A percentile compares a stretch with the other conserved stretches of the same genome.
Conservation (phyloP, 148 eudicot species). For the Vaccinium corymbosum region DNA sequence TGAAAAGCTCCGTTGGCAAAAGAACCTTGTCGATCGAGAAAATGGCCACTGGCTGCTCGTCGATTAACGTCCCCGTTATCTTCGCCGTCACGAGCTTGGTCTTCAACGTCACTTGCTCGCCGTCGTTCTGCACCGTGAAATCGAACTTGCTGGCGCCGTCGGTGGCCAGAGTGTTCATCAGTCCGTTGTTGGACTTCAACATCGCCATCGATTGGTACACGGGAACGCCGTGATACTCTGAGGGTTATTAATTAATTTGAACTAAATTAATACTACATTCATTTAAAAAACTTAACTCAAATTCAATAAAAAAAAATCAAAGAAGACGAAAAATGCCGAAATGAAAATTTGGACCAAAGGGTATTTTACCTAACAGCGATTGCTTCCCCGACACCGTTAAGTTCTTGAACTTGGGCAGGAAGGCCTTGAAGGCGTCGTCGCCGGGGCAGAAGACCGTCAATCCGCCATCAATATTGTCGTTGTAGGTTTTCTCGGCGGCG, state of each 20-base stretch:
- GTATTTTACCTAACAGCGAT: constrained; percentile 33
- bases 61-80: constrained; percentile 58
- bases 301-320: neutral
- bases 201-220: constrained; percentile 53
- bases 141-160: constrained; percentile 71
- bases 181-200: constrained; percentile 78
- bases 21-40: constrained; percentile 63
- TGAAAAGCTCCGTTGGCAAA: constrained; percentile 69
- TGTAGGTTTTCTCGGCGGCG: constrained; percentile 49
- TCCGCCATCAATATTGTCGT: constrained; percentile 62
- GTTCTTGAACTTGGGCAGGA: constrained; percentile 65
- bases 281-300: too few relatives aligned
- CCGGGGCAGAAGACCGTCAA: constrained; percentile 70
- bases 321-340: neutral
- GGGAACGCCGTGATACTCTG: constrained; percentile 72
- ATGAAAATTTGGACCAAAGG: neutral
- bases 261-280: too few relatives aligned
- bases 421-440: constrained; percentile 72
- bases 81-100: constrained; percentile 58
- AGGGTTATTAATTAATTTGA: neutral
- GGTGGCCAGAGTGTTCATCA: constrained; percentile 80
- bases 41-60: constrained; percentile 74
- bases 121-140: constrained; percentile 77
- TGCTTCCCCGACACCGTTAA: constrained; percentile 52
- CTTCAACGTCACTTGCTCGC: constrained; percentile 57